These are phyloP conservation scores for Colletotrichum melonis DNA, from an alignment of 2,329 filamentous ascomycete species.

Conservation along the genomic window DNA sequence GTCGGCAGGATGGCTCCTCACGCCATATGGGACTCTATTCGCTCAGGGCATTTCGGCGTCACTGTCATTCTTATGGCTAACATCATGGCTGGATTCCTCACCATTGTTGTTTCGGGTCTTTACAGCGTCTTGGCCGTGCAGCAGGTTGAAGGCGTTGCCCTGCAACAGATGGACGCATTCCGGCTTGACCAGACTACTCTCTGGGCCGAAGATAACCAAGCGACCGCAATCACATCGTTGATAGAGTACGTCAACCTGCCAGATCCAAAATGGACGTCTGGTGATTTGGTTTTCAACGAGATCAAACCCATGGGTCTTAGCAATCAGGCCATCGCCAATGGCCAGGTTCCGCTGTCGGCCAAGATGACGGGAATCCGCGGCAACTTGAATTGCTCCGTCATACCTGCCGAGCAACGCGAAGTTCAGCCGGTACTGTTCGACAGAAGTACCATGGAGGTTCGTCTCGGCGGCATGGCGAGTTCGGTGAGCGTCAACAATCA, in stretches of 20 bases:
- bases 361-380: slow-evolving; percentile 37
- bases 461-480: slow-evolving; percentile 2
- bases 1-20: slow-evolving; percentile 39
- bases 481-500: neutral
- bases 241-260: slow-evolving; percentile 43
- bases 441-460: neutral
- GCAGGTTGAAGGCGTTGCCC: slow-evolving; percentile 36
- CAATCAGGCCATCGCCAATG: slow-evolving; percentile 8
- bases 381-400: slow-evolving; percentile 37
- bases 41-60: slow-evolving; percentile 39
- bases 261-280: slow-evolving; percentile 45
- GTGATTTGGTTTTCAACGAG: slow-evolving; percentile 42
- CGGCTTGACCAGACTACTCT: slow-evolving; percentile 37
- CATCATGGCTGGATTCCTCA: slow-evolving; percentile 37
- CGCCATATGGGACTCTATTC: slow-evolving; percentile 37
- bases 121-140: slow-evolving; percentile 42
- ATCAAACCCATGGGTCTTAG: slow-evolving; percentile 28
- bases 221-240: slow-evolving; percentile 40
- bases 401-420: slow-evolving; percentile 29
- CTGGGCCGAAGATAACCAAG: slow-evolving; percentile 39
- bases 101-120: slow-evolving; percentile 43
- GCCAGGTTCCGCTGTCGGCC: slow-evolving; percentile 30
- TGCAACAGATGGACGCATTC: slow-evolving; percentile 44
- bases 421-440: neutral
- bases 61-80: slow-evolving; percentile 38